Percentiles rank a stretch among this genome's conserved stretches.
Conservation (phyloP, 495 filamentous ascomycete genomes). For the Peziza echinospora region DNA sequence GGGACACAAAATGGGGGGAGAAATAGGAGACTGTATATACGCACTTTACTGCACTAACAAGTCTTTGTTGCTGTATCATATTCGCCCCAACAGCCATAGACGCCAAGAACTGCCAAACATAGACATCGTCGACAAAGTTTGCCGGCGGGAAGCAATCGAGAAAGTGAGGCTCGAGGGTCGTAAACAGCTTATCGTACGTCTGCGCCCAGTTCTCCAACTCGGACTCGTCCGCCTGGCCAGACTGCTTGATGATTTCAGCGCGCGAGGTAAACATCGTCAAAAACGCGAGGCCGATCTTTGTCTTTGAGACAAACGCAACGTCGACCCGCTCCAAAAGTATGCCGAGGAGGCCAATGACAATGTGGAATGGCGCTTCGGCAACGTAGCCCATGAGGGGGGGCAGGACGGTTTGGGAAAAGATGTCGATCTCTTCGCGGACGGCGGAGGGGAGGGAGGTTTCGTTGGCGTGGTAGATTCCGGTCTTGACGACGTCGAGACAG, state of each 20-base stretch:
- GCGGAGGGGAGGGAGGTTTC: conserved; percentile 46
- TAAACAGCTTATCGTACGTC: conserved; percentile 70
- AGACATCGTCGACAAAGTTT: conserved; percentile 65
- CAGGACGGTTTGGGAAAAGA: conserved; percentile 75
- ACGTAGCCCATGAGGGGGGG: conserved; percentile 70
- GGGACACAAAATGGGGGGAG: not conserved
- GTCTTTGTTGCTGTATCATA: conserved; percentile 76
- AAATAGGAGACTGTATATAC: conserved; percentile 17
- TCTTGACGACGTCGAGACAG: conserved; percentile 65
- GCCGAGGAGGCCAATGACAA: conserved; percentile 71
- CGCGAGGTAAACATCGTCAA: conserved; percentile 88
- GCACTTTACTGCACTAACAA: conserved; percentile 85
- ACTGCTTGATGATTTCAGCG: conserved; percentile 77
- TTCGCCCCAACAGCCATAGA: conserved; percentile 80
- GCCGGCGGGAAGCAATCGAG: conserved; percentile 68
- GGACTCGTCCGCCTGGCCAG: conserved; percentile 40
- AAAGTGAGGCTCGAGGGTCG: conserved; percentile 59
- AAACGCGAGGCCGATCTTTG: conserved; percentile 66
- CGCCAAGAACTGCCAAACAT: conserved; percentile 95
- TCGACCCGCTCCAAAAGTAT: conserved; percentile 66
- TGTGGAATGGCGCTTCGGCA: conserved; percentile 71
- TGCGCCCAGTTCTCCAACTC: conserved; percentile 66
- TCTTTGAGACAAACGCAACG: conserved; percentile 53
- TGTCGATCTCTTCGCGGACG: conserved; percentile 72
- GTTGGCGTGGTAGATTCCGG: conserved; percentile 42